A percentile compares a stretch with the other conserved stretches of the same genome.
These are phyloP conservation scores for Angomonas deanei DNA, from an alignment of 208 protist species.

Conservation along the genomic window DNA sequence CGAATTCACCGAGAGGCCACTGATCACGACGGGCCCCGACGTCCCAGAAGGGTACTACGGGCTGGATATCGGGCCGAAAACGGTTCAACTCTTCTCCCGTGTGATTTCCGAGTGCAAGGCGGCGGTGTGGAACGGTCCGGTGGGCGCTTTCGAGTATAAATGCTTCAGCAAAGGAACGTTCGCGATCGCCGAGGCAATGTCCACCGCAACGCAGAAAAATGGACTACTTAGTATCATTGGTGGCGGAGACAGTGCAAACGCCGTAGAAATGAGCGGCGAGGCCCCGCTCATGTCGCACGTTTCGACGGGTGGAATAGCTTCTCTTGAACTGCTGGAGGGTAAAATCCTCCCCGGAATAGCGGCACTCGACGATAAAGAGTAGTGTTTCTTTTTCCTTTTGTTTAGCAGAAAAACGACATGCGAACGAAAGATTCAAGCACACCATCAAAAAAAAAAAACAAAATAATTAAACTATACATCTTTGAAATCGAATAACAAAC, in stretches of 20 bases:
- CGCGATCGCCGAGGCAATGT: slow-evolving; percentile 77
- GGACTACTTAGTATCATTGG: slow-evolving; percentile 88
- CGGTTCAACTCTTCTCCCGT: slow-evolving; percentile 64
- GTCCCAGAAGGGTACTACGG: slow-evolving; percentile 91
- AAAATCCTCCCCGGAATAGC: slow-evolving; percentile 88
- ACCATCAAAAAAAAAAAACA: neutral
- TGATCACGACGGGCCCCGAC: slow-evolving; percentile 54
- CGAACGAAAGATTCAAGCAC: neutral
- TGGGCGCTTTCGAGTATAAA: slow-evolving; percentile 97
- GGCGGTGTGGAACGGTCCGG: slow-evolving; percentile 96
- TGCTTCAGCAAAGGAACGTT: slow-evolving; percentile 93
- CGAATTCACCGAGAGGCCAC: slow-evolving; percentile 47
- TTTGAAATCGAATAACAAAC: neutral
- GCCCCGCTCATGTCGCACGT: slow-evolving; percentile 96
- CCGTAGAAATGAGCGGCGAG: slow-evolving; percentile 84
- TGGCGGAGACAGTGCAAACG: slow-evolving; percentile 98
- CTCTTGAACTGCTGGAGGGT: slow-evolving; percentile 98
- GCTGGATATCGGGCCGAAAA: slow-evolving; percentile 95
- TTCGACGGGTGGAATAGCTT: slow-evolving; percentile 96
- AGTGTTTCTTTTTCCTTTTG: neutral
- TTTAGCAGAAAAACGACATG: too few relatives aligned
- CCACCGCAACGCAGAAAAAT: slow-evolving; percentile 45
- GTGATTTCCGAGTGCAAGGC: slow-evolving; percentile 85
- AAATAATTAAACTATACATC: neutral
- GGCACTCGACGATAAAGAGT: slow-evolving; percentile 74